Evolutionary conservation across 2,329 filamentous ascomycete species (phyloP).

Genomic region (Trichophyton equinum): DNA sequence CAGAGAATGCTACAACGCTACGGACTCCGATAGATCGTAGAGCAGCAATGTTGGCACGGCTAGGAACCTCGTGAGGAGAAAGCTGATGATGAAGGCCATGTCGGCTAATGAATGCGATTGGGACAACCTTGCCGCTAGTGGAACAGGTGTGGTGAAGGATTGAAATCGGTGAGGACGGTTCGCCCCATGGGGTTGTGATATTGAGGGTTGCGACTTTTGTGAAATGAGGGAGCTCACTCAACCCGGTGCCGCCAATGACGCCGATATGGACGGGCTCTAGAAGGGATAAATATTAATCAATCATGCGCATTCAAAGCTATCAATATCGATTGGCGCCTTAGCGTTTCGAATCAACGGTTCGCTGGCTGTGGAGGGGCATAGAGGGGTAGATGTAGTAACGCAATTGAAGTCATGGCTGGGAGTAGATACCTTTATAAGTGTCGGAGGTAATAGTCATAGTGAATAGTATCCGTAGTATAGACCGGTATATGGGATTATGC

Average conservation of each 20-base stretch:
- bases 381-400: neutral
- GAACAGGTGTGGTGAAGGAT: slow-evolving; percentile 78
- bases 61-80: slow-evolving; percentile 88
- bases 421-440: slow-evolving; percentile 11
- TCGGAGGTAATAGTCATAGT: neutral
- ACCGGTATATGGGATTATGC: neutral
- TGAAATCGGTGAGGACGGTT: slow-evolving; percentile 61
- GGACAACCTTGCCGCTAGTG: slow-evolving; percentile 47
- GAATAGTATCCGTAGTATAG: neutral
- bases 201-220: slow-evolving; percentile 68
- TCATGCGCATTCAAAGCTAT: neutral
- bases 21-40: slow-evolving; percentile 79
- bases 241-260: slow-evolving; percentile 85
- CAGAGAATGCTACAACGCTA: slow-evolving; percentile 85
- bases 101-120: slow-evolving; percentile 82
- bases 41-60: slow-evolving; percentile 96
- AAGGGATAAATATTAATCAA: neutral
- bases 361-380: neutral
- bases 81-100: slow-evolving; percentile 82
- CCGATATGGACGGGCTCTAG: slow-evolving; percentile 60
- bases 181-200: slow-evolving; percentile 76
- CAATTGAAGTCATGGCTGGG: neutral
- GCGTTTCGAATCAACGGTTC: neutral
- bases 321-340: neutral
- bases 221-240: slow-evolving; percentile 77